Evolutionary conservation across 352 stramenopile genomes (phyloP).

Genomic region (Elongisporangium anandrum): DNA sequence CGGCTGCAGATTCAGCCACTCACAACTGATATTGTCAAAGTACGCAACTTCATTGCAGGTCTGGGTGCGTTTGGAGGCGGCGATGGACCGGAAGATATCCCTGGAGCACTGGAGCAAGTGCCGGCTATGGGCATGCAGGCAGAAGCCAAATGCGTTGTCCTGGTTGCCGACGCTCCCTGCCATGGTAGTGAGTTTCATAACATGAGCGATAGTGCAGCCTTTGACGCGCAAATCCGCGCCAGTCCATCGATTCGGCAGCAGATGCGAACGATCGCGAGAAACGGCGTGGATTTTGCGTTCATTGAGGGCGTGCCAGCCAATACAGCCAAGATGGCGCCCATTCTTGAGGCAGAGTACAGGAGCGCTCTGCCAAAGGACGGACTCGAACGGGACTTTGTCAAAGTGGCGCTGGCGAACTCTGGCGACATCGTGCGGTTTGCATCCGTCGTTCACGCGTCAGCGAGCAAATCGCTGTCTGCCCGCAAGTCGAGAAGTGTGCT

Average conservation of each 20-base stretch:
- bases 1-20: constrained; percentile 18
- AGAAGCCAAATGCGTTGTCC: constrained; percentile 24
- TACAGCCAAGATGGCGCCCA: constrained; percentile 28
- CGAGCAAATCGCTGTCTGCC: constrained; percentile 18
- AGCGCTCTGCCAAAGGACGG: constrained; percentile 4
- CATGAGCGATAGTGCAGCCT: constrained; percentile 2
- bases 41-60: constrained; percentile 16
- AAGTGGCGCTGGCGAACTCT: constrained; percentile 11
- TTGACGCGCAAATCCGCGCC: constrained; percentile 11
- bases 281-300: constrained; percentile 37
- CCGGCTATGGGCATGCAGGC: constrained; percentile 21
- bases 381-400: constrained; percentile 15
- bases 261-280: constrained; percentile 19
- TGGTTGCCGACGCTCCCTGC: constrained; percentile 29
- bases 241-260: constrained; percentile 28
- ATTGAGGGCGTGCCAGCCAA: constrained; percentile 19
- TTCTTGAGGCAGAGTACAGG: constrained; percentile 21
- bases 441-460: constrained; percentile 7
- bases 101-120: constrained; percentile 19
- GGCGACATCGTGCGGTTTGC: constrained; percentile 14
- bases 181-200: constrained; percentile 28
- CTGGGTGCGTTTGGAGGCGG: constrained; percentile 23
- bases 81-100: constrained; percentile 33
- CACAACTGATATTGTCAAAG: constrained; percentile 11
- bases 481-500: constrained; percentile 21